phyloP scores from a whole-genome alignment of 257 asterid genomes.

The Solanum commersonii region DNA sequence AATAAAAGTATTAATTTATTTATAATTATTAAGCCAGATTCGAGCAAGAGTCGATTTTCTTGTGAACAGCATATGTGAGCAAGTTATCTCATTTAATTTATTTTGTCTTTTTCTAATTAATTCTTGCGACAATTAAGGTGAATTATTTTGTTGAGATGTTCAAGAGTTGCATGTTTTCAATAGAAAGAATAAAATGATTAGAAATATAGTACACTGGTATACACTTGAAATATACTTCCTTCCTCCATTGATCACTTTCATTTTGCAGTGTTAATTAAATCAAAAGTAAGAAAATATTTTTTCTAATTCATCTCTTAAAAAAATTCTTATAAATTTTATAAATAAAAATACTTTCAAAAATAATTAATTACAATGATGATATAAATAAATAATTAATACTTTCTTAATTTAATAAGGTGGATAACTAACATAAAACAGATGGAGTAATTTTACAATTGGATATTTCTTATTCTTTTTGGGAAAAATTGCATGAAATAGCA shows the following conservation, averaged over 20 bases:
- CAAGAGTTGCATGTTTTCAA: neutral
- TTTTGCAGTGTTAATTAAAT: too few species aligned
- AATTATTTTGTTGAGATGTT: neutral
- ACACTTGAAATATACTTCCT: neutral
- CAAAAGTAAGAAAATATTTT: too few species aligned
- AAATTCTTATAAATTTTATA: too few species aligned
- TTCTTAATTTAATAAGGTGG: too few species aligned
- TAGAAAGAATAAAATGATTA: neutral
- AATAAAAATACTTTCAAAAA: too few species aligned
- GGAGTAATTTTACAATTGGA: too few species aligned
- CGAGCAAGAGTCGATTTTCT: neutral
- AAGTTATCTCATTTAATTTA: neutral
- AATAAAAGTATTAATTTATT: neutral
- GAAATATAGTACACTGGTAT: neutral
- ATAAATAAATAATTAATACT: too few species aligned
- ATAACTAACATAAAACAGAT: too few species aligned
- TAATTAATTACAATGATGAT: too few species aligned
- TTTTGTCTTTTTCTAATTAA: neutral
- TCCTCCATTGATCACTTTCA: neutral
- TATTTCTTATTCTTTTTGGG: too few species aligned
- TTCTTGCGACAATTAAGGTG: neutral
- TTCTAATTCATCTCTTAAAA: too few species aligned
- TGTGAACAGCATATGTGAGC: neutral
- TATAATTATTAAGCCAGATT: neutral
- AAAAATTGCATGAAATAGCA: too few species aligned